phyloP scores from a whole-genome alignment of 2,329 filamentous ascomycete species.

The Blumeria hordei region DNA sequence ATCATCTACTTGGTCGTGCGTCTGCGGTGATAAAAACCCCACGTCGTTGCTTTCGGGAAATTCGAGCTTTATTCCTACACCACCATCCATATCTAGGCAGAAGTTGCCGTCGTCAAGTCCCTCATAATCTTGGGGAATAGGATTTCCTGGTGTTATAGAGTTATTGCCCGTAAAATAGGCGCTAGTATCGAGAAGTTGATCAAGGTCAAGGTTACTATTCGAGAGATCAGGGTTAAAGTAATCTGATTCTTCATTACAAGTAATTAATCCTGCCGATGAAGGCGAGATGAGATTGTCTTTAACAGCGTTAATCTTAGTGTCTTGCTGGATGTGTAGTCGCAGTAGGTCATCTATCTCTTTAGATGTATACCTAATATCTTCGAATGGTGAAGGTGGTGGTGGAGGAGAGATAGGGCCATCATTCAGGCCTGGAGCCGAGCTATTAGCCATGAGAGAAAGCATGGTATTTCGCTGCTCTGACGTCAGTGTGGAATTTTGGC shows the following conservation, averaged over 20 bases:
- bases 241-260: slow-evolving; percentile 29
- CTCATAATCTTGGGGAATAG: background rate
- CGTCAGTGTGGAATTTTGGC: slow-evolving; percentile 28
- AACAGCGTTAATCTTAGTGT: slow-evolving; percentile 50
- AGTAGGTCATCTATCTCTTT: slow-evolving; percentile 58
- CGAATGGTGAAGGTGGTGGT: slow-evolving; percentile 24
- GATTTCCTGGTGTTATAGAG: background rate
- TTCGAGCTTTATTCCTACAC: background rate
- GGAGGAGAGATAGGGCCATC: slow-evolving; percentile 14
- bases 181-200: slow-evolving; percentile 22
- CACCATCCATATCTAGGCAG: background rate
- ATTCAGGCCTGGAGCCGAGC: slow-evolving; percentile 10
- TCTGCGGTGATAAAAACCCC: background rate
- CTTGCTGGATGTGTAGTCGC: slow-evolving; percentile 57
- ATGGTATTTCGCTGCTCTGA: slow-evolving; percentile 34
- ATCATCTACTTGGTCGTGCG: background rate
- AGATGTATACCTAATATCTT: slow-evolving; percentile 42
- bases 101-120: background rate
- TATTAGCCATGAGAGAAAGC: slow-evolving; percentile 31
- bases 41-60: background rate
- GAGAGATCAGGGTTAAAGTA: slow-evolving; percentile 16
- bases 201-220: slow-evolving; percentile 21
- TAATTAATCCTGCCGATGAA: slow-evolving; percentile 56
- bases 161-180: background rate
- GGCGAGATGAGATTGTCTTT: slow-evolving; percentile 53